These are phyloP conservation scores for Quercus cerris DNA, from an alignment of 306 rosid genomes.

Conservation along the genomic window DNA sequence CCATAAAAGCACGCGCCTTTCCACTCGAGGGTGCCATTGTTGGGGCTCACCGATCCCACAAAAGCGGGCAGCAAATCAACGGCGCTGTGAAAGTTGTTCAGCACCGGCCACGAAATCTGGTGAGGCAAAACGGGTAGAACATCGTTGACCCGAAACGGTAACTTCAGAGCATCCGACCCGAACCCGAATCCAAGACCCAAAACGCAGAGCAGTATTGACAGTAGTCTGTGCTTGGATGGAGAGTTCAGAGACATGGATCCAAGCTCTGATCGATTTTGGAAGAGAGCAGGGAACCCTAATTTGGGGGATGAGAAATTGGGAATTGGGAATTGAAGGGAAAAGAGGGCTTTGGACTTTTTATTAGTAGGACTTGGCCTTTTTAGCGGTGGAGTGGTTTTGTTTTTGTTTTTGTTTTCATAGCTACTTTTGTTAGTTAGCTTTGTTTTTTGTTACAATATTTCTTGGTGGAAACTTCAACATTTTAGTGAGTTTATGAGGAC, in stretches of 20 bases:
- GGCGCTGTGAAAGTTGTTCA: conserved; percentile 79
- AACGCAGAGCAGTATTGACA: conserved; percentile 25
- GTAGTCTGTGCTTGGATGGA: conserved; percentile 6
- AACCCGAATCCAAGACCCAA: conserved; percentile 23
- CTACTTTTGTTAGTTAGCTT: too few relatives aligned
- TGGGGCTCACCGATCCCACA: conserved; percentile 75
- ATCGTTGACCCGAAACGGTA: conserved; percentile 72
- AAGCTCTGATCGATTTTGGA: too few relatives aligned
- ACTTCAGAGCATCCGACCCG: conserved; percentile 41
- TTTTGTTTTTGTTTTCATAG: too few relatives aligned
- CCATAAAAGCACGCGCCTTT: conserved; percentile 82
- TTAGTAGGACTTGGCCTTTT: too few relatives aligned
- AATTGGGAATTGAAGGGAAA: too few relatives aligned
- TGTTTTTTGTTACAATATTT: too few relatives aligned
- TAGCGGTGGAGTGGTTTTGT: too few relatives aligned
- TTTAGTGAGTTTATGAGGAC: too few relatives aligned
- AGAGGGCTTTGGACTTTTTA: too few relatives aligned
- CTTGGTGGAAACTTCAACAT: too few relatives aligned
- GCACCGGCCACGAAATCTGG: conserved; percentile 89
- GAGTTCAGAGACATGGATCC: conserved; percentile 26
- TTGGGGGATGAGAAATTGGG: too few relatives aligned
- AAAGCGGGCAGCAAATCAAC: conserved; percentile 87
- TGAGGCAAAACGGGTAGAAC: conserved; percentile 87
- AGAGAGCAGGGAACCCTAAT: too few relatives aligned
- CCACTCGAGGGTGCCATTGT: conserved; percentile 62